Base-by-base conservation (phyloP, 2,329 filamentous ascomycete species). In the Epichloe sylvatica region DNA sequence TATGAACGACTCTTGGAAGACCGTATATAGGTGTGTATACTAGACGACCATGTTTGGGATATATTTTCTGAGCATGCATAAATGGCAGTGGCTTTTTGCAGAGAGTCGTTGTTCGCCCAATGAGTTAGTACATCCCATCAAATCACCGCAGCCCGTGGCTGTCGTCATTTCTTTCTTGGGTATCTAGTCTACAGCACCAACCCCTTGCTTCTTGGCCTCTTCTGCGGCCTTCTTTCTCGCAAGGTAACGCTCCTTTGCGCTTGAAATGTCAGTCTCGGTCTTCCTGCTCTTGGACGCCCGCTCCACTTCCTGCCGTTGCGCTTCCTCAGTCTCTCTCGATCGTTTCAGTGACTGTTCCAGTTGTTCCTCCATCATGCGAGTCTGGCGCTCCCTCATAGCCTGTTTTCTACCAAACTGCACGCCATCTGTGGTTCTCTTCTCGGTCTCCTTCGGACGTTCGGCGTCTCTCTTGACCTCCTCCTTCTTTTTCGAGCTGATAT, bases 191-290 rank as follows among this genome's bases (percentile, higher is more conserved):
- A 54, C 53, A 61, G 61, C 17, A 51, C 64, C 15, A 55, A 54
- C 8, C 66, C 66, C 70, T 52, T 70, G 73, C 61, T 73, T 78
- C 65, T 81, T 81, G 11, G 75, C 81, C 60, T 84, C 83, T 53
- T 84, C 85, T 1, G 81, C 83, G 51, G 85, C 84, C 59, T 71
- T 74, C 69, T 90, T 91, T 61, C 86, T 74, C 49, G 84, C 83
- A 49, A 92, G 70, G 64, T 90, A 92, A 56, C 86, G 73, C 67
- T 90, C 86, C 64, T 80, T 86, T 1, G 86, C 86, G 59, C 83
- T 84, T 59, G 77, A 83, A 53, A 91, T 84, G 46, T 91, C 86
- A 17, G 72, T 70, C 45, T 81, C 79, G 1, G 86, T 91, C 75
- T 92, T 92, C 59, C 79, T 76, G 57, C 81, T 85, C 75, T 91